Conservation (phyloP, 495 filamentous ascomycete genomes). For the Hypoxylon lienhwacheense region DNA sequence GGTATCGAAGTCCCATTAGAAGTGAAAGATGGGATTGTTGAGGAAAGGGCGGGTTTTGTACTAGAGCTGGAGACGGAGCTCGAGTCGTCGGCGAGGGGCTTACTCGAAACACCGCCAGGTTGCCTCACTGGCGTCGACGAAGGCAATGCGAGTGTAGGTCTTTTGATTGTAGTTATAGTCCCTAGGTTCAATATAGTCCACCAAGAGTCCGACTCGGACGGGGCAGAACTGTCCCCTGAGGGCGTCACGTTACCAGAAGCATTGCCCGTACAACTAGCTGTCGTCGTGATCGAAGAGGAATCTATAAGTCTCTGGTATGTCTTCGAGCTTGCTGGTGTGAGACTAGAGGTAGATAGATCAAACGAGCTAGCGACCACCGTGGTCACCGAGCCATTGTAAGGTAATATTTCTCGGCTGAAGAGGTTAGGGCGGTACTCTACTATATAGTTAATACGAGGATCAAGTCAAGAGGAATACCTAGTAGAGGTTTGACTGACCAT, state of each 20-base stretch:
- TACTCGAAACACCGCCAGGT: not conserved
- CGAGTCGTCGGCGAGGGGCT: constrained; percentile 3
- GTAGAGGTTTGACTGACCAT: constrained; percentile 21
- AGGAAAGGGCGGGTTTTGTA: not conserved
- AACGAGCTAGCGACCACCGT: constrained; percentile 19
- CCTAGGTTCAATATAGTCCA: constrained; percentile 21
- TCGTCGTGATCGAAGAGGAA: constrained; percentile 13
- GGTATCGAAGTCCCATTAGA: constrained; percentile 24
- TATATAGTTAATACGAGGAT: constrained; percentile 12
- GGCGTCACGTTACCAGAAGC: not conserved
- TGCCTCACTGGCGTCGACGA: constrained; percentile 14
- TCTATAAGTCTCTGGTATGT: constrained; percentile 10
- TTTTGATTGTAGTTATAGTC: constrained; percentile 27
- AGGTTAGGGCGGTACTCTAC: constrained; percentile 22
- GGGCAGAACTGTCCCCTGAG: constrained; percentile 7
- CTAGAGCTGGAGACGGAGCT: not conserved
- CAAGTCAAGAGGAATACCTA: constrained; percentile 2
- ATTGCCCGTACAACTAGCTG: constrained; percentile 7
- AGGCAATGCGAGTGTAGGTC: constrained; percentile 28
- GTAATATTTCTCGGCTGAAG: constrained; percentile 21
- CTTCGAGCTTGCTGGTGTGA: constrained; percentile 11
- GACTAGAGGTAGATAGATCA: constrained; percentile 20
- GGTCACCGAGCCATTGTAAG: constrained; percentile 23
- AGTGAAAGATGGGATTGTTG: constrained; percentile 5
- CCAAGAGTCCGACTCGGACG: constrained; percentile 2